These are phyloP conservation scores for Gremmenia infestans DNA, from an alignment of 2,329 filamentous ascomycete species.

Conservation along the genomic window DNA sequence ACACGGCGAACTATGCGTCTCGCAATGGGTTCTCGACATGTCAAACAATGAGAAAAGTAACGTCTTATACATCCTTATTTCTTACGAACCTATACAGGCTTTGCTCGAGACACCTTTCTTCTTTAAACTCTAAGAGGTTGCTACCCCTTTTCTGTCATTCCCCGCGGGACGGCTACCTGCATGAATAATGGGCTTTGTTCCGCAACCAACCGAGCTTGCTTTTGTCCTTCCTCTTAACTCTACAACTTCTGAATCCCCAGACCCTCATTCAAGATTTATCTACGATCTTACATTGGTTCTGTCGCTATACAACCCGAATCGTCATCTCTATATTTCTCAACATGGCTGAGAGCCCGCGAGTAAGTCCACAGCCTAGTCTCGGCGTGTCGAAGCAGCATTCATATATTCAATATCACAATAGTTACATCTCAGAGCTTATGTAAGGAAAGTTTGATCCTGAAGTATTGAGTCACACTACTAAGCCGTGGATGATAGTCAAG, in stretches of 20 bases:
- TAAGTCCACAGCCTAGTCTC: no score
- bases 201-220: not conserved
- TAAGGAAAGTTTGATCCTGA: not conserved
- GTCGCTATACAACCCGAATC: no score
- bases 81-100: no score
- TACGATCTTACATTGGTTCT: not conserved
- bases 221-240: not conserved
- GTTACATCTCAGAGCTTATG: not conserved
- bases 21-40: no score
- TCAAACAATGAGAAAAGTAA: no score
- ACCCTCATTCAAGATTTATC: not conserved
- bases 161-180: slow-evolving; percentile 10
- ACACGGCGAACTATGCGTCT: no score
- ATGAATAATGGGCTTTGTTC: slow-evolving; percentile 19
- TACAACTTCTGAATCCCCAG: not conserved
- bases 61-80: no score
- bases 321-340: no score
- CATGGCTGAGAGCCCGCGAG: no score
- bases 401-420: not conserved
- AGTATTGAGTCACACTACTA: not conserved
- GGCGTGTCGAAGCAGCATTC: no score
- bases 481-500: not conserved
- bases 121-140: not conserved
- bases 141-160: not conserved
- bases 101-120: not conserved